These are phyloP conservation scores for Solanum hybrid DNA, from an alignment of 305 asterid species.

Conservation along the genomic window DNA sequence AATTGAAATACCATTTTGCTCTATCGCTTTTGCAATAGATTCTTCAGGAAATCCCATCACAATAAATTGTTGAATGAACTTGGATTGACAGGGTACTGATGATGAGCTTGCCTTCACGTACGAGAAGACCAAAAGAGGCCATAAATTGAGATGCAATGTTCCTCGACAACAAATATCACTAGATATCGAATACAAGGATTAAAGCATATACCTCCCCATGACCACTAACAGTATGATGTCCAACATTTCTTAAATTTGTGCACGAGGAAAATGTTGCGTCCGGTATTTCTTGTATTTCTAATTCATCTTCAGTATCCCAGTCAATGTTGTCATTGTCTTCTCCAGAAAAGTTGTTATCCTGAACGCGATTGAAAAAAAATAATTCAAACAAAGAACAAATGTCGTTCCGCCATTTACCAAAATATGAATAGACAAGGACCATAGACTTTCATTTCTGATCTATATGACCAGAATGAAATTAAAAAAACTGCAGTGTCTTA, in stretches of 20 bases:
- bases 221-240: background rate
- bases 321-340: slow-evolving; percentile 40
- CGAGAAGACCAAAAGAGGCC: background rate
- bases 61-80: slow-evolving; percentile 42
- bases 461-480: background rate
- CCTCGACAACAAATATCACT: background rate
- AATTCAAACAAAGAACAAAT: background rate
- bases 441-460: background rate
- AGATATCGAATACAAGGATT: background rate
- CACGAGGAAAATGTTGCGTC: background rate
- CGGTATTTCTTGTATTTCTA: slow-evolving; percentile 31
- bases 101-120: slow-evolving; percentile 66
- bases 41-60: slow-evolving; percentile 79
- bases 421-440: background rate
- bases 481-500: background rate
- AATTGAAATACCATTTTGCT: slow-evolving; percentile 58
- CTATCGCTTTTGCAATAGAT: slow-evolving; percentile 63
- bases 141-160: background rate
- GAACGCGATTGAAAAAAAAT: background rate
- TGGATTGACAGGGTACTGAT: slow-evolving; percentile 21
- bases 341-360: slow-evolving; percentile 39
- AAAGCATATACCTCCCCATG: background rate
- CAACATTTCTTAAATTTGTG: background rate
- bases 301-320: slow-evolving; percentile 85
- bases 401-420: background rate